These are phyloP conservation scores for Metarhizium humberi DNA, from an alignment of 2,329 filamentous ascomycete species.

Conservation along the genomic window DNA sequence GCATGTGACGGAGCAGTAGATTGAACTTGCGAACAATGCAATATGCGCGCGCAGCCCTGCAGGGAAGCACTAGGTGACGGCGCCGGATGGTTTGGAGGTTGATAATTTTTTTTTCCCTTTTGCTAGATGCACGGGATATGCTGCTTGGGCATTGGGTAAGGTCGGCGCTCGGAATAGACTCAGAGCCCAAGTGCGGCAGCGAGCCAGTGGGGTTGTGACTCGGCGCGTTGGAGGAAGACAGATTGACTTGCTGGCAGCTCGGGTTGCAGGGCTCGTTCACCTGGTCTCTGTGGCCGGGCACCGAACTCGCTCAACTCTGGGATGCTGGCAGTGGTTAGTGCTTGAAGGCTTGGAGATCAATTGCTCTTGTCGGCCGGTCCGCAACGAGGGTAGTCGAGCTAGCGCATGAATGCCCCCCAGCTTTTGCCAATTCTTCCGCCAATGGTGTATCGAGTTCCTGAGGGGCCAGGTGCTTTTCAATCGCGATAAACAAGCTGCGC, in stretches of 20 bases:
- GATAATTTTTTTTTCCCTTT: neutral
- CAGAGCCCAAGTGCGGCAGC: neutral
- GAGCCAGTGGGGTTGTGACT: neutral
- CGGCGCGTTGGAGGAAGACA: neutral
- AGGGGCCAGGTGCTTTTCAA: neutral
- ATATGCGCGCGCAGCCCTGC: neutral
- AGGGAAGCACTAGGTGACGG: neutral
- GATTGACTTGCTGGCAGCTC: no score
- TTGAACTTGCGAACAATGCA: neutral
- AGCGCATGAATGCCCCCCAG: neutral
- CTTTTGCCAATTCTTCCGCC: conserved; percentile 1
- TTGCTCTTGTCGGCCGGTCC: neutral
- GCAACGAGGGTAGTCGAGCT: neutral
- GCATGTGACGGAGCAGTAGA: neutral
- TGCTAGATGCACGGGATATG: neutral
- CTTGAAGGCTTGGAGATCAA: neutral
- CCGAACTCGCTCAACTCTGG: neutral
- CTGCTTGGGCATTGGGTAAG: neutral
- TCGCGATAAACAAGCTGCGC: neutral
- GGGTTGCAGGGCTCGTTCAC: neutral
- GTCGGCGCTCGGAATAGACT: neutral
- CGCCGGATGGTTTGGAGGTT: neutral
- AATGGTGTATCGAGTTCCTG: neutral
- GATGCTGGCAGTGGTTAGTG: neutral
- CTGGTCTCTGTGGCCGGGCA: neutral